Evolutionary conservation across 306 rosid species (phyloP), one percentile per base, ranked within the genome.

Genomic region (Cicer arietinum): DNA sequence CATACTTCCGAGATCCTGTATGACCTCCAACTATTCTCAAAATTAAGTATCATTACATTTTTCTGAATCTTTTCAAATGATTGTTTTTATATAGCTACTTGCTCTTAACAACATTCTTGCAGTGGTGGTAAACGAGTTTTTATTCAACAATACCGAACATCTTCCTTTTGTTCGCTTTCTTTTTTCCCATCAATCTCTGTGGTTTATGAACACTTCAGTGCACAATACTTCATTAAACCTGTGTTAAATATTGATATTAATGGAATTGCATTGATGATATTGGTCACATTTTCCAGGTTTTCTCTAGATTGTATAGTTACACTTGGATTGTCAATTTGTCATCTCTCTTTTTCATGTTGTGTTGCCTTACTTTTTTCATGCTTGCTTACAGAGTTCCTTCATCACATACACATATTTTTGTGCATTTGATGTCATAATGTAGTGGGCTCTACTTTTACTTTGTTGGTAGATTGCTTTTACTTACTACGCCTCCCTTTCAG

Each of bases 1-100:
- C 97, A 58, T 90, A 86, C 87, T 85, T 81, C 69, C 89, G 63
- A 39, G 88, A 88, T 81, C 89, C 87, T 65, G 98, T 94, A 94
- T 76, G 92, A 70, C 71, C 70, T 79, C 81, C 73, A 61, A 67
- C 82, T 70, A 54, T 69, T 12, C 61, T 83, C 57, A 47, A 47
- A 62, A 30, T 71, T 37, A 53, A 69, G 58, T 50, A 39, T 52
- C 20, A 46, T 52, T 39, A 43, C 52, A 60, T 76, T 67, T 75
- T 40, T 48, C 39, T 48, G 42, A 79, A 35, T 69, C 7, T 59
- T 62, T n/a, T 68, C 37, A 30, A 30, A 30, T 30, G 37, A 79
- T 42, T 69, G 6, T 59, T 62, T n/a, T 68, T 61, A 14, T 61
- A 17, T 43, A 37, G 57, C 69, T 71, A 20, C 44, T 14, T 60